Conservation (phyloP, 2,329 filamentous ascomycete species). For the Sclerotinia sclerotiorum region DNA sequence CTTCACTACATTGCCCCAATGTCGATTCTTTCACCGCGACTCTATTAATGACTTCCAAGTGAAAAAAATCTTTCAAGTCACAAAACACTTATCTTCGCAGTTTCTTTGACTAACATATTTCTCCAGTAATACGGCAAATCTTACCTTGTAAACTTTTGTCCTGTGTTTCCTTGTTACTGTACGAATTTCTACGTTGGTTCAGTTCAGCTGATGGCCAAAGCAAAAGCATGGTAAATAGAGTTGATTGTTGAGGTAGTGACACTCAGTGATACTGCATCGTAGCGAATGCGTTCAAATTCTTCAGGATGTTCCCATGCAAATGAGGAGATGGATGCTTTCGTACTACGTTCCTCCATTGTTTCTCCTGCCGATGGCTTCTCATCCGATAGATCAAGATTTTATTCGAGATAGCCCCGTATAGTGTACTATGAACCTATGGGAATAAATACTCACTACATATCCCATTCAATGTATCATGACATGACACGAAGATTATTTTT, state of each 20-base stretch:
- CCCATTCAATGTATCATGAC: not conserved
- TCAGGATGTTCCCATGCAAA: not conserved
- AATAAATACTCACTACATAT: not conserved
- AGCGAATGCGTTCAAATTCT: slow-evolving; percentile 1
- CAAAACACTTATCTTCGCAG: not conserved
- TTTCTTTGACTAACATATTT: slow-evolving; percentile 13
- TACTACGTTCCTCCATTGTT: not conserved
- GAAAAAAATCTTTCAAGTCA: not conserved
- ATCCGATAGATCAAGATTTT: not conserved
- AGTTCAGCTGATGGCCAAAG: too few relatives aligned
- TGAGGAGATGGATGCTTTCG: not conserved
- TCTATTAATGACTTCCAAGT: not conserved
- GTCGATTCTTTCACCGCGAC: slow-evolving; percentile 14
- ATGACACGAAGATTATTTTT: not conserved
- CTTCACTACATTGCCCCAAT: not conserved
- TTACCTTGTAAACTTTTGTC: too few relatives aligned
- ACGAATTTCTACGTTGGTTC: not conserved
- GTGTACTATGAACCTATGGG: not conserved
- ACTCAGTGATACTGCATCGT: slow-evolving; percentile 10
- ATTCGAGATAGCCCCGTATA: not conserved
- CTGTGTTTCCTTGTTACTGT: not conserved
- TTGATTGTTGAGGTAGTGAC: not conserved
- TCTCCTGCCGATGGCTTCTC: not conserved
- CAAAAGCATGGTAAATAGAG: not conserved
- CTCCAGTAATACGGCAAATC: not conserved